Evolutionary conservation across 179 eudicot genomes (phyloP), one percentile per base, ranked within the genome.

Genomic region (Beta lomatogona): DNA sequence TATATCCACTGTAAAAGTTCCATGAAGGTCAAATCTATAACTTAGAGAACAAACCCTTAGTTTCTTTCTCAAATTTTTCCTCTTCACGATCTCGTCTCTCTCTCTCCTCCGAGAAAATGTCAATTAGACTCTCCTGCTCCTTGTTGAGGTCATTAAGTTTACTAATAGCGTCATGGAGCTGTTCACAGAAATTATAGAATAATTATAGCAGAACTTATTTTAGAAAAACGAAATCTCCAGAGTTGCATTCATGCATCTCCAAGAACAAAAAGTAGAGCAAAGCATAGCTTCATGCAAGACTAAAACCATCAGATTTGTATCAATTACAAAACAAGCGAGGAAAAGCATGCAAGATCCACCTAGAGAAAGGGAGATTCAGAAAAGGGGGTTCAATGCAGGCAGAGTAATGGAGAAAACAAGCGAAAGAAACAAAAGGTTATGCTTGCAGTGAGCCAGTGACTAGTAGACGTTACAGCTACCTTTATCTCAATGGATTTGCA

Each of bases 41-140:
- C 48, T 19, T 52, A 60, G 36, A 80, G 79, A 55, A 77, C 71
- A 66, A 1, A 95, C 98, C 95, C 91, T 85, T 66, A 94, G 77
- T 79, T 88, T 90, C 86, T 85, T 90, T 76, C 94, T 88, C 72
- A 93, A 84, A 67, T 70, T 87, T 80, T 89, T 89, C 95, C 83
- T 94, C 98, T 89, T 95, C 98, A 14, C 28, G 52, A 50, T 94
- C 95, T 25, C 98, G 92, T 46, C 93, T 89, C 87, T 89, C 88
- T 81, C 99, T 91, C 88, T 95, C 99, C 78, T 92, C 96, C 9
- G 97, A 85, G 84, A 92, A 91, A 80, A 89, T 86, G 77, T 92
- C 96, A 50, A 95, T 89, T 31, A 94, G 78, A 83, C 88, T 86
- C 74, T 92, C 97, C 83, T 95, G 97, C 80, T 95, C 98, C 91